Evolutionary conservation across 2,329 filamentous ascomycete genomes (phyloP).

Genomic region (Daldinia eschscholtzii): DNA sequence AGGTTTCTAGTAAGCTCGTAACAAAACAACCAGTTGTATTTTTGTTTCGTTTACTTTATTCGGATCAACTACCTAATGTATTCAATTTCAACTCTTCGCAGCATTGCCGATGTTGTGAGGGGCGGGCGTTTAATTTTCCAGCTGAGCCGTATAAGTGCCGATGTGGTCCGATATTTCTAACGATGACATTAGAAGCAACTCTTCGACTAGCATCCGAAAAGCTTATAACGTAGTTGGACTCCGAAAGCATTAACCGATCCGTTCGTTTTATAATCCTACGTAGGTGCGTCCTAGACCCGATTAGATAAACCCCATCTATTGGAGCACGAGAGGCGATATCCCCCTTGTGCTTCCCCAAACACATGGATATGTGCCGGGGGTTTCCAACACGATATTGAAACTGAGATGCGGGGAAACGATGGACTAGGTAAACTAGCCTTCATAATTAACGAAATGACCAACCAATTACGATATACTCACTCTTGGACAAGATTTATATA

Average conservation of each 20-base stretch:
- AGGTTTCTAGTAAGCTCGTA: neutral
- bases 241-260: slow-evolving; percentile 24
- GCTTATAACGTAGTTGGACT: neutral
- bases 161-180: neutral
- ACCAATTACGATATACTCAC: neutral
- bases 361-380: slow-evolving; percentile 28
- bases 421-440: neutral
- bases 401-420: slow-evolving; percentile 37
- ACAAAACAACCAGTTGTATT: neutral
- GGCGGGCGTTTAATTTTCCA: slow-evolving; percentile 9
- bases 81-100: neutral
- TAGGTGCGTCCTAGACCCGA: slow-evolving; percentile 18
- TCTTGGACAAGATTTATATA: neutral
- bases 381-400: neutral
- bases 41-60: neutral
- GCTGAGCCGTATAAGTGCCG: slow-evolving; percentile 5
- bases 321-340: slow-evolving; percentile 2
- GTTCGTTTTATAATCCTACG: neutral
- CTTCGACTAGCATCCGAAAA: neutral
- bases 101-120: slow-evolving; percentile 3
- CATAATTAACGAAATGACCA: neutral
- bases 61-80: no score
- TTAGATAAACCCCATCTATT: slow-evolving; percentile 22
- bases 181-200: neutral
- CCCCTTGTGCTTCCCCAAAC: slow-evolving; percentile 16